Base-by-base conservation (phyloP, 352 stramenopile species). In the Pythium scleroteichum region DNA sequence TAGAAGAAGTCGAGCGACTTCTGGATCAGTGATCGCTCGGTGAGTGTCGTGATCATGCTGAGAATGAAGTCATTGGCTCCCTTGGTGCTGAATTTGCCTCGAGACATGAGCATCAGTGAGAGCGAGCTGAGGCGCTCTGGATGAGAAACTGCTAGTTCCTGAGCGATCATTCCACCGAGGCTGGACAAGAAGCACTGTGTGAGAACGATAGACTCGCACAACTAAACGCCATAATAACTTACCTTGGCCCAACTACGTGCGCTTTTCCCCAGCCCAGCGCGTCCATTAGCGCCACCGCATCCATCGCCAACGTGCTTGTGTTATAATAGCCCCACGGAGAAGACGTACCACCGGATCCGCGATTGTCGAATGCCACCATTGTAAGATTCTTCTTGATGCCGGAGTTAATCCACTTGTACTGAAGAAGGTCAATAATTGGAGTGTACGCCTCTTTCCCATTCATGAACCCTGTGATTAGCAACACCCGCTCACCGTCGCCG, bases 391-490 rank as follows among this genome's bases (percentile, higher is more conserved):
- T 62, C 14, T 61, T 56, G n/a, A 66, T 64, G n/a, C 61, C 55
- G n/a, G 54, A 23, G 24, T 57, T 69, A 61, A 23, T 33, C 54
- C 68, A 84, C 45, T 75, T 66, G 19, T 69, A 40, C 41, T 82
- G 47, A 10, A 87, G 29, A 24, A 66, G 53, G 39, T 79, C 66
- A 42, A 87, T 67, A 12, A 77, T 35, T 35, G 29, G 29, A 35
- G 29, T 10, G 10, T 35, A 63, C 12, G 74, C 42, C 58, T 82
- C 77, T 46, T 82, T 82, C 27, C 64, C 63, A 29, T 73, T 64
- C 62, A 71, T 69, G 53, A 82, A 76, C 20, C 74, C 74, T 39
- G 76, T 72, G 53, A 87, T 53, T 14, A 84, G 59, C 27, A 84
- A 62, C 20, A 87, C 48, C 26, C 71, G 62, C 48, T 80, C 72